Evolutionary conservation across 306 rosid genomes (phyloP).

Genomic region (Citrullus amarus): DNA sequence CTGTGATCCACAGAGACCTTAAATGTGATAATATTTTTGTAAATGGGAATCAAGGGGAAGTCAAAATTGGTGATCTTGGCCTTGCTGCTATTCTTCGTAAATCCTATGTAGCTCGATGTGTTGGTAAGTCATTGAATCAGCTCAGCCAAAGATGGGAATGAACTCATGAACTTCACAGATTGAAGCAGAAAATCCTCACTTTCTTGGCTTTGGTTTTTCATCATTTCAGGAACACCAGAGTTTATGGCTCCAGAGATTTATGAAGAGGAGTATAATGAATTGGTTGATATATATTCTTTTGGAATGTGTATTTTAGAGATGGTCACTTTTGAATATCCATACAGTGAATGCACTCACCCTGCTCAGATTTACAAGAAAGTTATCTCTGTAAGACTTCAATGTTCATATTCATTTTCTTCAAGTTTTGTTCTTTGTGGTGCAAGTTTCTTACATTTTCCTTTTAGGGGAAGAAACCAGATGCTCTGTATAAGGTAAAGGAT

Average conservation of each 20-base stretch:
- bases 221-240: constrained; percentile 81
- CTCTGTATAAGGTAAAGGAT: constrained; percentile 63
- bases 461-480: constrained; percentile 76
- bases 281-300: constrained; percentile 89
- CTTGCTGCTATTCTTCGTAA: constrained; percentile 84
- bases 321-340: constrained; percentile 94
- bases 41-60: constrained; percentile 96
- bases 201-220: not conserved
- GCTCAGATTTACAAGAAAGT: constrained; percentile 98
- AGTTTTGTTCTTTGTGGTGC: not conserved
- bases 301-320: constrained; percentile 98
- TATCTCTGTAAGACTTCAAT: constrained; percentile 40
- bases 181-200: not conserved
- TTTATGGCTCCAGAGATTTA: constrained; percentile 99
- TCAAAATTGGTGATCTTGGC: constrained; percentile 97
- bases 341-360: constrained; percentile 86
- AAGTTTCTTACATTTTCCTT: not conserved
- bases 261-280: constrained; percentile 87
- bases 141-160: not conserved
- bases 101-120: constrained; percentile 71
- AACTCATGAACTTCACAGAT: not conserved
- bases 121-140: constrained; percentile 36
- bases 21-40: constrained; percentile 96
- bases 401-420: not conserved
- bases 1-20: constrained; percentile 95